Percentiles rank a stretch among this genome's conserved stretches.
Evolutionary conservation across 371 early-diverging fungal species (phyloP).

Genomic region (Mucor piriformis): DNA sequence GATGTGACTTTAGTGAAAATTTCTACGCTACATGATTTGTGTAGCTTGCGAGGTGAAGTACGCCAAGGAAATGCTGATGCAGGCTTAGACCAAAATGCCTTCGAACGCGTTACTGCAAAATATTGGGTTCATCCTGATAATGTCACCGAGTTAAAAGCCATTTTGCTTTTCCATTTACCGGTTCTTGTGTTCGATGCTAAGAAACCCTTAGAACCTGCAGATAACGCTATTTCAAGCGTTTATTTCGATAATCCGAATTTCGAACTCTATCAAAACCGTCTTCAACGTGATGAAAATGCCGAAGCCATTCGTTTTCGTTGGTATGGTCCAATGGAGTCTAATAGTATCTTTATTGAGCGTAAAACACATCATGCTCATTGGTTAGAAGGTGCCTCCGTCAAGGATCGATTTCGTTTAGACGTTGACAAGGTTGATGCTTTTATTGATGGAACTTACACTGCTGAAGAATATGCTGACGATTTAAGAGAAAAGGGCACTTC

Average conservation of each 20-base stretch:
- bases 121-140: conserved; percentile 99
- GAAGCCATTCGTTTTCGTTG: conserved; percentile 91
- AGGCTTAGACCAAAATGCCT: conserved; percentile 67
- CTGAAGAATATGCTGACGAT: conserved; percentile 75
- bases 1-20: conserved; percentile 87
- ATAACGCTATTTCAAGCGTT: conserved; percentile 91
- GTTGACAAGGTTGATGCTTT: conserved; percentile 89
- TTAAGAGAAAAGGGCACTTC: conserved; percentile 75
- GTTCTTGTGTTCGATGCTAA: conserved; percentile 89
- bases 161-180: conserved; percentile 93
- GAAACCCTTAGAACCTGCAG: conserved; percentile 65
- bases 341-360: conserved; percentile 93
- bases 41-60: conserved; percentile 74
- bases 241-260: conserved; percentile 95
- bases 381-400: conserved; percentile 96
- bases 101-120: conserved; percentile 89
- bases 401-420: conserved; percentile 92
- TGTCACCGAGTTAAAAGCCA: conserved; percentile 92
- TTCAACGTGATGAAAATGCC: conserved; percentile 92
- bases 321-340: conserved; percentile 71
- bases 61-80: conserved; percentile 59
- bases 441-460: conserved; percentile 79
- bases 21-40: conserved; percentile 85
- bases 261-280: conserved; percentile 89
- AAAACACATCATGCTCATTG: conserved; percentile 98